Evolutionary conservation across 139 green algal species (phyloP), one percentile per base, ranked within the genome.

Genomic region (Nannochloris sp.): DNA sequence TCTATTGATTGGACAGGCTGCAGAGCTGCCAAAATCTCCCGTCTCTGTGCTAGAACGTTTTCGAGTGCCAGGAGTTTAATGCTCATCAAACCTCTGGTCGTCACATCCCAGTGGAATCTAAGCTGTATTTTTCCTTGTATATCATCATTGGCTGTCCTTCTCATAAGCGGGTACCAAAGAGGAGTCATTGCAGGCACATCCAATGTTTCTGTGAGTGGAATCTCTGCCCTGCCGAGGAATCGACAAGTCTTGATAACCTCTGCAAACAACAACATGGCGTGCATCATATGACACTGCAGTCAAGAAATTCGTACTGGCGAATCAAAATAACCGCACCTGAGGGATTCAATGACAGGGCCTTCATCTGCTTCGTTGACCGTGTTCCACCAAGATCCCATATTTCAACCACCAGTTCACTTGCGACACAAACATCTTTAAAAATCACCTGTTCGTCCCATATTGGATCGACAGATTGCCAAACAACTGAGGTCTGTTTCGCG

Each of bases 81-180:
- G 46, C 62, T 75, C 44, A 92, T 78, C 71, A 92, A 73, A n/a
- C 76, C 79, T 44, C 83, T 74, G 0, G 73, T 71, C 0, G 77
- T 92, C n/a, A 91, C 73, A 63, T 84, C 81, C 87, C 87, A 94
- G 34, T 77, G 54, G 34, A 94, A 85, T 14, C 66, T 64, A 48
- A 92, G 23, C 54, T 67, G 43, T 36, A 91, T 29, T 16, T 74
- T 40, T 11, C 80, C 80, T 18, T 48, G 59, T 54, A 88, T 71
- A 0, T 43, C n/a, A 24, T 88, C 76, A 15, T 19, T 27, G 2
- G 80, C 71, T 11, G 50, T 43, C 25, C 72, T 61, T 36, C 81
- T 67, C 64, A 73, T 76, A 44, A 88, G 62, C 2, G 69, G 66
- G 67, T 75, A 83, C 76, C 76, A 85, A 0, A 60, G 44, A 16